Evolutionary conservation across 2,329 filamentous ascomycete species (phyloP).

Genomic region (Mycocentrospora acerina): DNA sequence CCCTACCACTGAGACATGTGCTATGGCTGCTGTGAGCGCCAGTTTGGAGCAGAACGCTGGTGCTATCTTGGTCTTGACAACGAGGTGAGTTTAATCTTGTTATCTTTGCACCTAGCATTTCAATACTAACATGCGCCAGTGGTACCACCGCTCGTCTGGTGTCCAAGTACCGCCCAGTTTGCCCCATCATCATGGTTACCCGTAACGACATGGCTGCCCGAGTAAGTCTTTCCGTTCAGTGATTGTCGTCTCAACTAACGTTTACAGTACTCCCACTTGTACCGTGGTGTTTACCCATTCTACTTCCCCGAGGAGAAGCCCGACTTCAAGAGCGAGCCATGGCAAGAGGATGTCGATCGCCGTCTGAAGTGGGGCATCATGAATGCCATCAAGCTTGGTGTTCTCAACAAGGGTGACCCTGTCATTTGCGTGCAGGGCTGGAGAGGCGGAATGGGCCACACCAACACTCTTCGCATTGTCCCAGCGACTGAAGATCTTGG

Average conservation of each 20-base stretch:
- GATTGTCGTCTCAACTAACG: conserved; percentile 14
- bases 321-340: conserved; percentile 88
- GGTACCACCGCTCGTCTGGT: conserved; percentile 92
- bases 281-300: conserved; percentile 98
- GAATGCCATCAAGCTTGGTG: conserved; percentile 79
- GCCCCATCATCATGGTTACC: conserved; percentile 99
- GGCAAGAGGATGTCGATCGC: conserved; percentile 98
- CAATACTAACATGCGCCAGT: conserved; percentile 47
- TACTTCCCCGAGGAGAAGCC: conserved; percentile 90
- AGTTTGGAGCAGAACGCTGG: conserved; percentile 95
- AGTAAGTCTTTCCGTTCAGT: conserved; percentile 42
- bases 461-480: conserved; percentile 69
- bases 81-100: conserved; percentile 58
- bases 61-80: conserved; percentile 94
- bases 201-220: conserved; percentile 80
- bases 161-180: conserved; percentile 98
- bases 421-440: conserved; percentile 87
- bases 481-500: conserved; percentile 54
- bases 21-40: conserved; percentile 94
- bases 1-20: conserved; percentile 86
- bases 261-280: conserved; percentile 78
- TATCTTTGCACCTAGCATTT: conserved; percentile 2
- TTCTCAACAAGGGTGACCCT: conserved; percentile 70
- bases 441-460: conserved; percentile 90
- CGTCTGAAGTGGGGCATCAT: conserved; percentile 96